Evolutionary conservation across 371 early-diverging fungal genomes (phyloP), one percentile per base, ranked within the genome.

Genomic region (Apophysomyces trapeziformis): DNA sequence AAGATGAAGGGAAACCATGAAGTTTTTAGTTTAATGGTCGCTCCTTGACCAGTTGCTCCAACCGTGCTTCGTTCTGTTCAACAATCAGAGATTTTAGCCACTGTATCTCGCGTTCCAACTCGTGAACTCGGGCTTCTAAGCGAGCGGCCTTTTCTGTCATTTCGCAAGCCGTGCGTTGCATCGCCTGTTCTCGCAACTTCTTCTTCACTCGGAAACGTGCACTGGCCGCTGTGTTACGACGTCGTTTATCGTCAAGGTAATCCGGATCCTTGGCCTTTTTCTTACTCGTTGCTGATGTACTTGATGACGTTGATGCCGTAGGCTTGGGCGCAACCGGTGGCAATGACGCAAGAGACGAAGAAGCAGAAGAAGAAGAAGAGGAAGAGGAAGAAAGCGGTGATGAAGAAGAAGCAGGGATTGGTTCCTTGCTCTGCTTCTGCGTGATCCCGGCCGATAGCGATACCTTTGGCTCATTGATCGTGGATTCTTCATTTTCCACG

Each of bases 121-220:
- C 96, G 47, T 85, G 80, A 36, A 91, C 87, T 7, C 88, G 85
- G 38, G 64, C 64, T 69, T 96, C 95, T 68, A 96, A 79, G 14
- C 71, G 69, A 32, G 89, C 87, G 8, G 89, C 87, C 72, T 90
- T 91, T 38, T 82, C 88, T 0, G 90, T 86, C 93, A 96, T 90
- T 61, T 93, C 94, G 59, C 85, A 82, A 5, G 96, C 95, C 0
- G 90, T 90, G 38, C 83, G 85, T 72, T 95, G 94, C 16, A 96
- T 81, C 6, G 85, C 90, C 80, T 94, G 91, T 74, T 97, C 97
- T 43, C 92, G 87, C 64, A 86, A 68, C 71, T 95, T 94, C 75
- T 97, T 98, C 87, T 96, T 95, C 45, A 95, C 85, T 0, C 98
- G 88, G 86, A 98, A 98, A n/a, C 98, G 84, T 5, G 97, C 97